Base-by-base conservation (phyloP, 768 basidiomycete genomes). In the Rhizopogon roseolus region DNA sequence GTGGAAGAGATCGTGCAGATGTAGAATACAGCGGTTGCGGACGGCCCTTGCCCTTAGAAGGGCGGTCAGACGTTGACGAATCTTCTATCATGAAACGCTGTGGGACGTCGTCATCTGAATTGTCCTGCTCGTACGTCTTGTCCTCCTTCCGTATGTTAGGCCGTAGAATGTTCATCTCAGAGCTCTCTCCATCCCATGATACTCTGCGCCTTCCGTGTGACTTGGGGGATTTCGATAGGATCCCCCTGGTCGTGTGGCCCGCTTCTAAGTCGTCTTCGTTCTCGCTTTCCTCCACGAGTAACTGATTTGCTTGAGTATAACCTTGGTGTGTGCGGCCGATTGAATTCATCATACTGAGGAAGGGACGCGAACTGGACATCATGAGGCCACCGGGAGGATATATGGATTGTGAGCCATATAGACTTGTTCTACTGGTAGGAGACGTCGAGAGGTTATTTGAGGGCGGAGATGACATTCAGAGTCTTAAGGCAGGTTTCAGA, bases 31-130 rank as follows among this genome's bases (percentile, higher is more conserved):
- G 66, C 10, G 81, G 77, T 57, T 81, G 78, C 41, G 73, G 70
- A 49, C 80, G 73, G 44, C 66, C 69, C 46, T 73, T 76, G 41
- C 65, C 69, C 57, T 73, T 78, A 45, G 56, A 62, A 27, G 61
- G 50, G 41, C 55, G 63, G 42, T 55, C 63, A 54, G 58, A 55
- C 49, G 60, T 70, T 54, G 64, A 67, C 16, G 80, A 70, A 38
- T 87, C 81, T 69, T 93, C 90, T 59, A 93, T 85, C 81, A 91
- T 86, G 62, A 93, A 87, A 64, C 86, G 88, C 64, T 88, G 85
- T 0, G 91, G 91, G 2, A 88, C 89, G 66, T 93, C 91, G 53
- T 88, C 90, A 60, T 93, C 90, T 7, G 86, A 88, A 28, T 79
- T 78, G 48, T 88, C 84, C 45, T 78, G 73, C 41, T 76, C 75